Evolutionary conservation across 208 protist genomes (phyloP), one percentile per base, ranked within the genome.

Genomic region (Trypanosoma lewisi): DNA sequence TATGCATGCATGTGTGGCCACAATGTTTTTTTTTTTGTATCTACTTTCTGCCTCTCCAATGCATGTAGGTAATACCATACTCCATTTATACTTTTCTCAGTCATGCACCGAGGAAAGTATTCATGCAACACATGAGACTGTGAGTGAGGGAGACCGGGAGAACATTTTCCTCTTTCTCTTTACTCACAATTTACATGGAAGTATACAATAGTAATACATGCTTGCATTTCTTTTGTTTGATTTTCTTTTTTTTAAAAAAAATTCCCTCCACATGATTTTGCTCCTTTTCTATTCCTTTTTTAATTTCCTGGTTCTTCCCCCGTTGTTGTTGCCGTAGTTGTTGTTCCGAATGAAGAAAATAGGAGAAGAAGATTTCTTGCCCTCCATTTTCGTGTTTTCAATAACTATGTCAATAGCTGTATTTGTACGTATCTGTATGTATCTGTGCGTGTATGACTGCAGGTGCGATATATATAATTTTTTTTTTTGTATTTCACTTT

Each of bases 401-500:
- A 39, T 11, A 39, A 12, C 19, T 27, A 28, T 9, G 28, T 14
- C 28, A 8, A 8, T 12, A 28, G 19, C 19, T 8, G 47, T 30
- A 51, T 30, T 51, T 51, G 9, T 14, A 30, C 28, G n/a, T 21
- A 27, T 51, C 8, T 51, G 47, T 12, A 8, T 51, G 47, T 51
- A 21, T 39, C 7, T 51, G 47, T 51, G 19, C 28, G 47, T 51
- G 47, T 51, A 12, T 51, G 47, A n/a, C n/a, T 28, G n/a, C 9
- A 12, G 12, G 42, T 19, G 23, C 11, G 2, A 12, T 51, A 28
- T 28, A 27, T 8, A n/a, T 3, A 27, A 48, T 48, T 48, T 27
- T 48, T 48, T 48, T 23, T 48, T 48, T 48, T 48, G 6, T 23
- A 21, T 48, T 48, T 48, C n/a, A 21, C n/a, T 48, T 48, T 48